phyloP scores from a whole-genome alignment of 176 grass and related monocot species.

The Oryza coarctata region DNA sequence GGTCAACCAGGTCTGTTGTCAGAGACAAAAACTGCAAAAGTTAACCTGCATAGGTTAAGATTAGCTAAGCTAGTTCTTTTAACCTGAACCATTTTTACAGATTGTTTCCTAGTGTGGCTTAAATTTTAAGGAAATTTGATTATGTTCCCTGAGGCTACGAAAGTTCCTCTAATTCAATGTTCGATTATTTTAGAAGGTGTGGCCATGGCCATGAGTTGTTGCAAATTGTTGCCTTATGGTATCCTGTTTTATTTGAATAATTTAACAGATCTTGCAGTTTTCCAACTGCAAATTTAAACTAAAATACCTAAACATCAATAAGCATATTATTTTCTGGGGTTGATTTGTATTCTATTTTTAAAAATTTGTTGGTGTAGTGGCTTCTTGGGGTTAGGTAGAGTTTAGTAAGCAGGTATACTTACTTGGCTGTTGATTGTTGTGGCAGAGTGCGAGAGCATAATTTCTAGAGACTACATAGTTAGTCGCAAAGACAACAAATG shows the following conservation, averaged over 20 bases:
- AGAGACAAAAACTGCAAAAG: neutral
- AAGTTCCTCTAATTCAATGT: neutral
- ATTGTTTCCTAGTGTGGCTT: neutral
- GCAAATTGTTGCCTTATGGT: neutral
- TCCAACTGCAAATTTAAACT: neutral
- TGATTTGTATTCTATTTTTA: neutral
- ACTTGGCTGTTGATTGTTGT: neutral
- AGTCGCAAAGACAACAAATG: neutral
- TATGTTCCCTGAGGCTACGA: too few species aligned
- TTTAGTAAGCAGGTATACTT: neutral
- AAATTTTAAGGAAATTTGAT: neutral
- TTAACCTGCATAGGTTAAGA: neutral
- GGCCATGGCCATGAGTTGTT: neutral
- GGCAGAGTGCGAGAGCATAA: neutral
- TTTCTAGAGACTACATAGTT: neutral
- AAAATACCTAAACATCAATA: neutral
- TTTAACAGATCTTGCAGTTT: neutral
- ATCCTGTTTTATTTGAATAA: neutral
- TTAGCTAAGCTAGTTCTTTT: neutral
- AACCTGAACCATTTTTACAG: neutral
- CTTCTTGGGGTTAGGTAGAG: neutral
- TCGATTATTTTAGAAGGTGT: neutral
- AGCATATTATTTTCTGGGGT: neutral
- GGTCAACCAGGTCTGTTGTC: neutral
- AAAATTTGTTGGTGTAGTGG: neutral